phyloP scores from a whole-genome alignment of 495 filamentous ascomycete genomes.

The Tuber magnatum region DNA sequence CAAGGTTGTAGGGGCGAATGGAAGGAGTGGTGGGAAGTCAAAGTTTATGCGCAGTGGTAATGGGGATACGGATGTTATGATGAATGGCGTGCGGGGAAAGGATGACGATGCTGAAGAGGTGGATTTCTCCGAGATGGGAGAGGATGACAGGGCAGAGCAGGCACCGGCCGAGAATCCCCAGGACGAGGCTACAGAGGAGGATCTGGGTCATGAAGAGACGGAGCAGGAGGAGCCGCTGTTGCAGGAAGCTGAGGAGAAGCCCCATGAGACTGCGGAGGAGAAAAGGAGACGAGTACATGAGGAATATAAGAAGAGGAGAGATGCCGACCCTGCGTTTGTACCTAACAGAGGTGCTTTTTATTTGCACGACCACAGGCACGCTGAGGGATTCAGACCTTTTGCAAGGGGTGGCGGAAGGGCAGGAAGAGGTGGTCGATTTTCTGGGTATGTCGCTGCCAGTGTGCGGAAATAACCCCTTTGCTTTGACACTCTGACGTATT shows the following conservation, averaged over 20 bases:
- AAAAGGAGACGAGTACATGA: constrained; percentile 77
- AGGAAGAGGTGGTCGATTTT: constrained; percentile 46
- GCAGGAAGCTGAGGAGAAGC: constrained; percentile 29
- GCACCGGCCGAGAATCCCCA: constrained; percentile 25
- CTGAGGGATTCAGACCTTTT: constrained; percentile 65
- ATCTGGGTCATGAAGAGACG: constrained; percentile 41
- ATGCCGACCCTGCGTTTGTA: constrained; percentile 87
- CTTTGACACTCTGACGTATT: neutral
- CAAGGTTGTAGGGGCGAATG: constrained; percentile 17
- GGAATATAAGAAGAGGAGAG: constrained; percentile 76
- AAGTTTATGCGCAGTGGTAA: constrained; percentile 11
- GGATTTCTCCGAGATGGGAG: constrained; percentile 50
- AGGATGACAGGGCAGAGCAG: constrained; percentile 48
- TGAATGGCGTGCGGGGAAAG: constrained; percentile 69
- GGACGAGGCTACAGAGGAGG: constrained; percentile 33
- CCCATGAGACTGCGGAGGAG: constrained; percentile 53
- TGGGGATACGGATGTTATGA: constrained; percentile 75
- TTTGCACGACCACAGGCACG: constrained; percentile 87
- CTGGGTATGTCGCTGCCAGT: constrained; percentile 24
- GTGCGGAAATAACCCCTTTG: neutral
- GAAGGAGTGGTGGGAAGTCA: constrained; percentile 19
- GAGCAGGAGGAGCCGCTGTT: constrained; percentile 54
- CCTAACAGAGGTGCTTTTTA: constrained; percentile 94
- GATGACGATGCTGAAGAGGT: constrained; percentile 54
- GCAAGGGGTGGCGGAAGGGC: constrained; percentile 52